A percentile compares a stretch with the other conserved stretches of the same genome.
These are phyloP conservation scores for Lodderomyces margitis DNA, from an alignment of 1,139 yeast species.

Conservation along the genomic window DNA sequence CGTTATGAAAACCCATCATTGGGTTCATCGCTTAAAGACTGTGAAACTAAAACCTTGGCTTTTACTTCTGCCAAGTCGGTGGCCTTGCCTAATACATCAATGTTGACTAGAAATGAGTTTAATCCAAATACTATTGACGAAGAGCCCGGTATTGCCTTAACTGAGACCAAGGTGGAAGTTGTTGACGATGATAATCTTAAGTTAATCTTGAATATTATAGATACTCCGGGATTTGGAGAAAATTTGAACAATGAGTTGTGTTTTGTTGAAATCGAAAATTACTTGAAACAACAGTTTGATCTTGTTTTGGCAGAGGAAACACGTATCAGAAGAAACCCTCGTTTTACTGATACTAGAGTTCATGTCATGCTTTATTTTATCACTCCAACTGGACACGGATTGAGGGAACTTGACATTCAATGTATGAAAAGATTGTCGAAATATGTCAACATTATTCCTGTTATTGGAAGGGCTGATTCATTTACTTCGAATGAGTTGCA, in stretches of 20 bases:
- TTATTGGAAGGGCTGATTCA: slow-evolving; percentile 84
- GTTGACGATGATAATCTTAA: slow-evolving; percentile 76
- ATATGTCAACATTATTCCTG: slow-evolving; percentile 85
- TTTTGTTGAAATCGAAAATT: slow-evolving; percentile 69
- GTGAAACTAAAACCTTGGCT: slow-evolving; percentile 47
- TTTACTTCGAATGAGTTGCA: slow-evolving; percentile 74
- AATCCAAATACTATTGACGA: slow-evolving; percentile 45
- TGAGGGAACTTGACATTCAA: slow-evolving; percentile 71
- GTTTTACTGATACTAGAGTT: slow-evolving; percentile 75
- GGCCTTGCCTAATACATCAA: slow-evolving; percentile 46
- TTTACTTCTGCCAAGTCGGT: slow-evolving; percentile 52
- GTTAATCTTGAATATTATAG: slow-evolving; percentile 60
- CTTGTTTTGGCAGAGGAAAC: slow-evolving; percentile 90
- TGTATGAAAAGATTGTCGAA: slow-evolving; percentile 76
- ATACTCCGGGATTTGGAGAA: slow-evolving; percentile 80
- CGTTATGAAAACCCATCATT: slow-evolving; percentile 39
- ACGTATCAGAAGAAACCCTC: slow-evolving; percentile 81
- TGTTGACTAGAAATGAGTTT: slow-evolving; percentile 42
- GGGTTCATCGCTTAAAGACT: slow-evolving; percentile 14
- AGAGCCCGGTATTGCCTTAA: slow-evolving; percentile 61
- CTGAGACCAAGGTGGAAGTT: slow-evolving; percentile 68
- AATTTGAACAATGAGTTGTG: slow-evolving; percentile 63
- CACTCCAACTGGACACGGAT: slow-evolving; percentile 76
- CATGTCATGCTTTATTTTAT: slow-evolving; percentile 71
- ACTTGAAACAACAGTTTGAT: slow-evolving; percentile 86